These are phyloP conservation scores for Pythium dissimile DNA, from an alignment of 352 stramenopile genomes.

Conservation along the genomic window DNA sequence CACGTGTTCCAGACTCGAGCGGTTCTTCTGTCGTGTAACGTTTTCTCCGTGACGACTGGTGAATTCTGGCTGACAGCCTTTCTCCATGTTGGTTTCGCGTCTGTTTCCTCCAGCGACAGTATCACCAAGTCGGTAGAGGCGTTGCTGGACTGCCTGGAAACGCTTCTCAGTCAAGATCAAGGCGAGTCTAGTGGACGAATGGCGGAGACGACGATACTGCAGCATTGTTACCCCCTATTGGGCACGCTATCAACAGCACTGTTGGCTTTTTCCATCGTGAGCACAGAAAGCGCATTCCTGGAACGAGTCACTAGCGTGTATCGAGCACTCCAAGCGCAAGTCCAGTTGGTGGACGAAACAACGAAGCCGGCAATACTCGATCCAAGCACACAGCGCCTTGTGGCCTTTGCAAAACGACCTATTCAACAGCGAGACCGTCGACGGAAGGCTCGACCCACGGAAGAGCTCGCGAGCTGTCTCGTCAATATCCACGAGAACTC, in stretches of 20 bases:
- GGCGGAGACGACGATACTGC: neutral
- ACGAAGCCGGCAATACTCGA: too few relatives aligned
- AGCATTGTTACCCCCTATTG: slow-evolving; percentile 1
- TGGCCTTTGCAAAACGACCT: too few relatives aligned
- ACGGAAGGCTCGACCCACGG: too few relatives aligned
- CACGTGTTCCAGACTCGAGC: neutral
- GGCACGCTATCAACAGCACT: neutral
- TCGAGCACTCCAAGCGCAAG: too few relatives aligned
- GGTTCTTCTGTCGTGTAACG: neutral
- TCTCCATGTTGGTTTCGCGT: neutral
- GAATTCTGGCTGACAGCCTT: slow-evolving; percentile 10
- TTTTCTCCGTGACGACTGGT: slow-evolving; percentile 3
- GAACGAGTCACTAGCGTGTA: too few relatives aligned
- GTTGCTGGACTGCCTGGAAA: slow-evolving; percentile 6
- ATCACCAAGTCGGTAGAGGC: neutral
- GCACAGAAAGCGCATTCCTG: too few relatives aligned
- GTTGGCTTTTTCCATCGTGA: neutral
- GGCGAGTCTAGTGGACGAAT: neutral
- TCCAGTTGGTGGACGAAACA: too few relatives aligned
- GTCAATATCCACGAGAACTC: too few relatives aligned
- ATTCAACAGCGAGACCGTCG: too few relatives aligned
- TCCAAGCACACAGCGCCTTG: too few relatives aligned
- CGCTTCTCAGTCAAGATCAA: neutral
- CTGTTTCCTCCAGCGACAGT: neutral
- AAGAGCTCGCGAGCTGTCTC: too few relatives aligned